A percentile compares a stretch with the other conserved stretches of the same genome.
These are phyloP conservation scores for Sugiyamaella floridensis DNA, from an alignment of 805 yeast genomes.

Conservation along the genomic window DNA sequence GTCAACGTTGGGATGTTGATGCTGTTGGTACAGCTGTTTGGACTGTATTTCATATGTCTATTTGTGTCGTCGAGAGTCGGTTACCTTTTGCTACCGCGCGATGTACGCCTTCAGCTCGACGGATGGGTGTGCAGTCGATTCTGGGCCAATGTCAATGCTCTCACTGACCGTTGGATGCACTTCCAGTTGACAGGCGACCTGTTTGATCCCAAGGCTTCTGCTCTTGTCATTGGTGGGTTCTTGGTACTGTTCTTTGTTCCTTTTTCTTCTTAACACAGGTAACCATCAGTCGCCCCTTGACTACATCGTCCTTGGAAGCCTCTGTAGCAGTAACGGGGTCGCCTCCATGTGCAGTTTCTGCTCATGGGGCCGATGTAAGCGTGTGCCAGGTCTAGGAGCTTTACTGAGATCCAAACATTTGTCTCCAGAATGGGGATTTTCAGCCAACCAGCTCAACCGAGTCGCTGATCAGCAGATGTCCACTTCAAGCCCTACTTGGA, in stretches of 20 bases:
- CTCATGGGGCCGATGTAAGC: conserved; percentile 63
- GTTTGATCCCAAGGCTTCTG: conserved; percentile 25
- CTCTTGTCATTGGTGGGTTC: conserved; percentile 25
- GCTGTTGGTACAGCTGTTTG: neutral
- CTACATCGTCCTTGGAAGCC: conserved; percentile 44
- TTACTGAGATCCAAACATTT: conserved; percentile 43
- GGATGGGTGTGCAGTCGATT: neutral
- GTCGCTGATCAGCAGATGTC: neutral
- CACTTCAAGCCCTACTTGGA: conserved; percentile 23
- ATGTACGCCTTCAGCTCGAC: neutral
- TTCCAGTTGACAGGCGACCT: conserved; percentile 12
- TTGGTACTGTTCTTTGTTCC: conserved; percentile 30
- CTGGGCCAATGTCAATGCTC: neutral
- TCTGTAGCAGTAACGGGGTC: conserved; percentile 20
- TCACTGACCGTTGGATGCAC: neutral
- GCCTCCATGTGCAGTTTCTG: conserved; percentile 43
- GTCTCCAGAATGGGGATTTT: conserved; percentile 53
- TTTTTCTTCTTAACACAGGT: conserved; percentile 26
- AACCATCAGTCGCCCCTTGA: conserved; percentile 71
- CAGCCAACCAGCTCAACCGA: neutral
- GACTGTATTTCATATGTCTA: neutral
- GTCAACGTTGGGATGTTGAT: neutral
- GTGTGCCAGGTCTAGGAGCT: conserved; percentile 48
- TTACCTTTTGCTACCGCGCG: neutral
- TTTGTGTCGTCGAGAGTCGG: neutral